Base-by-base conservation (phyloP, 2,329 filamentous ascomycete genomes). In the Cladosporium sp. region DNA sequence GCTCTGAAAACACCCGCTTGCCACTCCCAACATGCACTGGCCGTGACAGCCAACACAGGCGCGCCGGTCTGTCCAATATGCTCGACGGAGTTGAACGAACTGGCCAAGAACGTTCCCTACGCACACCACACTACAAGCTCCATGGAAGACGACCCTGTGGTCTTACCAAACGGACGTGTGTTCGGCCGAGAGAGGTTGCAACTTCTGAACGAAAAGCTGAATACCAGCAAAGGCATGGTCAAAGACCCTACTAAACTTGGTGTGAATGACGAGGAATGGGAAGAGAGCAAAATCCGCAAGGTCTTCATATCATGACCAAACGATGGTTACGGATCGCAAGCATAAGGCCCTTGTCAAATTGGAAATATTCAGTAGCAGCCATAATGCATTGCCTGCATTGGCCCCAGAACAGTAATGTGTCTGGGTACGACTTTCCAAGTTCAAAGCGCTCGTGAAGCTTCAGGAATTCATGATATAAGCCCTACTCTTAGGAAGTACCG, bases 1-100 rank as follows among this genome's bases (percentile, higher is more conserved):
- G 92, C 94, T 1, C 86, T 99, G 65, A 99, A 99, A 75, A 97
- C 94, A 0, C 94, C 94, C 0, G 87, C 91, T 15, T 99, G 94
- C 72, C 92, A 97, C 76, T 88, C 88, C 1, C 77, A 80, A 20
- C 82, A 82, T 65, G 78, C 83, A 4, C 81, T 83, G 1, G 63
- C 82, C 77, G 87, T 73, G 1, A 73, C 88, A 11, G 81, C 82
- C 9, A 82, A 88, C 1, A 86, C 85, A 1, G 88, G 75, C 11
- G 75, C 89, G 7, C 88, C 86, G 51, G 86, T 97, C 42, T 99
- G 94, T 68, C 94, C 94, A 3, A 97, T 99, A 70, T 99, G 94
- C 78, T 94, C 89, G 50, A 94, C 89, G 0, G 94, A 99, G 75
- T 84, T 99, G 58, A 97, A 97, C 73, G 89, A 92, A 68, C 83